Base-by-base conservation (phyloP, 306 rosid species). In the Prosopis cineraria region DNA sequence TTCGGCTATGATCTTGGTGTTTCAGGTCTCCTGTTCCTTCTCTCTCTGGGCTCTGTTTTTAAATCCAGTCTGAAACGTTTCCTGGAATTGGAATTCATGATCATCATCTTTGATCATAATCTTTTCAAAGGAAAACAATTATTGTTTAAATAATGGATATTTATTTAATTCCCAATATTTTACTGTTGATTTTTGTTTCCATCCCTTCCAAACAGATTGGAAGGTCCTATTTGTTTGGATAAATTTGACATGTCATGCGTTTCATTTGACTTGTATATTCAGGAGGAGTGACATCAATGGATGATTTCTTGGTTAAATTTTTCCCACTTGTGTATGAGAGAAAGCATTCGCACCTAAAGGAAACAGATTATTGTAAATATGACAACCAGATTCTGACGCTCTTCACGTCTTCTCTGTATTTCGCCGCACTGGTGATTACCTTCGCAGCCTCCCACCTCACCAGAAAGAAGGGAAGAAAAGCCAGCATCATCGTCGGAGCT, bases 221-320 rank as follows among this genome's bases (percentile, higher is more conserved):
- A 34, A 34, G 37, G 5, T 34, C 37, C 5, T 34, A 34, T 34
- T n/a, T n/a, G n/a, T 37, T 37, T 37, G 8, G 6, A 37, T 37
- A 4, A 37, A 37, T 4, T 37, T 37, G 6, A 31, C 40, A 3
- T 45, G 10, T 45, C 40, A 37, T 37, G 7, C 7, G 7, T 16
- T n/a, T 20, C 20, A 1, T 1, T 17, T 45, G 45, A n/a, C n/a
- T n/a, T n/a, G n/a, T n/a, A n/a, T n/a, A n/a, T 48, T 73, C 77
- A 88, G 95, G 95, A 64, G 95, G 95, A 39, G 95, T 88, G 34
- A 90, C 95, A 60, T 86, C 95, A 68, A 90, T 90, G 95, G 92
- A 90, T 81, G 95, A 90, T 73, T 90, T 90, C 85, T 79, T 90
- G 62, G 59, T 74, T 73, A 80, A 90, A 19, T 90, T 90, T 77